Base-by-base conservation (phyloP, 2,329 filamentous ascomycete genomes). In the Talaromyces pinophilus region DNA sequence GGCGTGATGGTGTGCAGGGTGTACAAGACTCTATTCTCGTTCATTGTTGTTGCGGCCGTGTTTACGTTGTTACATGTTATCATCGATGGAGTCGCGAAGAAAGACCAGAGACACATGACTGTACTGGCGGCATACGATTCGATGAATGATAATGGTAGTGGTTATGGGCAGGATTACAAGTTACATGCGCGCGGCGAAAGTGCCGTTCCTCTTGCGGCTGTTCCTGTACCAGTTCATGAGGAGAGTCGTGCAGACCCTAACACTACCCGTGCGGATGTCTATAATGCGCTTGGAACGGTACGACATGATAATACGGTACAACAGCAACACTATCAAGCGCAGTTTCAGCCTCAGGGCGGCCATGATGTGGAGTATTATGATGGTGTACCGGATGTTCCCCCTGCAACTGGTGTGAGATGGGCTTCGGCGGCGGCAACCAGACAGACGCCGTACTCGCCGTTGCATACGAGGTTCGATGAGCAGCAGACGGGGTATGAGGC, bases 21-120 rank as follows among this genome's bases (percentile, higher is more conserved):
- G 65, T 88, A 87, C 80, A 88, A 88, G 75, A 82, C 84, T 11
- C 76, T 88, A n/a, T 88, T 86, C 75, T 77, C 82, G 38, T 88
- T 88, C 72, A 79, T 81, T 4, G 71, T 85, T 33, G 68, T 84
- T 35, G 85, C 83, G 6, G 66, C 71, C n/a, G 71, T 82, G 2
- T 78, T 82, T 2, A 82, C 84, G 40, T 72, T 85, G 63, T 75
- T 80, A 11, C 80, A 83, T 7, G 72, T 86, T 44, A 71, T 75
- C 8, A 77, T 88, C 52, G 86, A 88, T 72, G 71, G 85, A 40
- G 76, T 80, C 67, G 84, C 85, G 25, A 78, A 78, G 67, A 77
- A 78, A 13, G 77, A 78, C 40, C 76, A 82, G 65, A 82, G 75
- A 17, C 75, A 76, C 33, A 75, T 82, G 17, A 85, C 85, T 8